A percentile compares a stretch with the other conserved stretches of the same genome.
phyloP scores from a whole-genome alignment of 352 stramenopile genomes.

The Blastocystis sp. region DNA sequence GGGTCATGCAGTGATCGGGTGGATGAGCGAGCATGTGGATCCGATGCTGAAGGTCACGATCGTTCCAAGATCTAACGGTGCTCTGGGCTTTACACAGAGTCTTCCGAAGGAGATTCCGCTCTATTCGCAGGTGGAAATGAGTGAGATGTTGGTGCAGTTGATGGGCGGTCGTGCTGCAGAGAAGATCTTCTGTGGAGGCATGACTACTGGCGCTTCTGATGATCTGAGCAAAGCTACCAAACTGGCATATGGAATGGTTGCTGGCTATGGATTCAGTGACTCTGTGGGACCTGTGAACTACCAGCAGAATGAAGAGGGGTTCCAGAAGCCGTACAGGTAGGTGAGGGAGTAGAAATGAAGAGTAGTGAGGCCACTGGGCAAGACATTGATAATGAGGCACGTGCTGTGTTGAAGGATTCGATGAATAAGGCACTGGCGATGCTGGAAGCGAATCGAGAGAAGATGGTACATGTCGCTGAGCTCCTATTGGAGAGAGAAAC shows the following conservation, averaged over 20 bases:
- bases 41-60: constrained; percentile 98
- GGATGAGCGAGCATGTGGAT: constrained; percentile 94
- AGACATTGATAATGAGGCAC: not conserved
- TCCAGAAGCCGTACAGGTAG: constrained; percentile 46
- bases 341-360: not conserved
- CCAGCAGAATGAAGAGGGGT: not conserved
- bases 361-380: not conserved
- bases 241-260: constrained; percentile 39
- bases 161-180: constrained; percentile 91
- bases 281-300: constrained; percentile 32
- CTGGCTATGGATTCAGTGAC: constrained; percentile 24
- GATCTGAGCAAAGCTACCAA: constrained; percentile 75
- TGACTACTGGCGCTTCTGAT: constrained; percentile 93
- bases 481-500: constrained; percentile 25
- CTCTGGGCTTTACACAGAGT: constrained; percentile 96
- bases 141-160: constrained; percentile 98
- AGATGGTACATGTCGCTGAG: constrained; percentile 3
- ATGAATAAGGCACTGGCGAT: not conserved
- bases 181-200: constrained; percentile 90
- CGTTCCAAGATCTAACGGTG: constrained; percentile 87
- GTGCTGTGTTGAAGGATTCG: constrained; percentile 6
- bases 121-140: constrained; percentile 86
- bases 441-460: constrained; percentile 25
- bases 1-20: constrained; percentile 94
- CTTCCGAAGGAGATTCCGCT: constrained; percentile 94